Percentiles rank a stretch among this genome's conserved stretches.
These are phyloP conservation scores for Spongiforma sp. DNA, from an alignment of 1,284 basidiomycete genomes.

Conservation along the genomic window DNA sequence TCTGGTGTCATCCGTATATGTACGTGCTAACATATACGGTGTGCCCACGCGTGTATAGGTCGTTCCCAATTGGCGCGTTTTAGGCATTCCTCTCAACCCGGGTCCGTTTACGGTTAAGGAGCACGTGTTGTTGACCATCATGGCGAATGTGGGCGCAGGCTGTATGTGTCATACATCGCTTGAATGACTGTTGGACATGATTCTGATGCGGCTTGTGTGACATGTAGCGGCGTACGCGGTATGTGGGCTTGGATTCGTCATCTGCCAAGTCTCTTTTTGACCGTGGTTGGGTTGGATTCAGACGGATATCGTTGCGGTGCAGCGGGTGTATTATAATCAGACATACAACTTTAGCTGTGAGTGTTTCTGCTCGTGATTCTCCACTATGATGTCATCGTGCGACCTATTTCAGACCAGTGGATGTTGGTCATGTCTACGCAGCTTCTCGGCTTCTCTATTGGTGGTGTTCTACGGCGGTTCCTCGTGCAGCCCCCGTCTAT, in stretches of 20 bases:
- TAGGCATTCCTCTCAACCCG: conserved; percentile 66
- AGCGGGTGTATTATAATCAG: conserved; percentile 69
- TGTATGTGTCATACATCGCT: conserved; percentile 31
- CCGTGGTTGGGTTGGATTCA: conserved; percentile 24
- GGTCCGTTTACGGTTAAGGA: conserved; percentile 79
- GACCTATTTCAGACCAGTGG: conserved; percentile 61
- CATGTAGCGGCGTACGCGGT: conserved; percentile 37
- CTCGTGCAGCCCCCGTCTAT: conserved; percentile 89
- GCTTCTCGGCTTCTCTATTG: conserved; percentile 86
- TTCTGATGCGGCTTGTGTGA: conserved; percentile 6
- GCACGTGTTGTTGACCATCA: conserved; percentile 74
- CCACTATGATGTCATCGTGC: conserved; percentile 32
- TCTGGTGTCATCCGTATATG: no score
- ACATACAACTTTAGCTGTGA: conserved; percentile 65
- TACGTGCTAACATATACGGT: no score
- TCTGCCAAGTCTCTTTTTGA: neutral
- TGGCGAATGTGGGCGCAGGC: conserved; percentile 70
- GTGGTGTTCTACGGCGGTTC: conserved; percentile 78
- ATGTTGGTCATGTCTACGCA: conserved; percentile 87
- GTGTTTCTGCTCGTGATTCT: conserved; percentile 24
- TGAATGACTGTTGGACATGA: no score
- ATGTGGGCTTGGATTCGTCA: conserved; percentile 1
- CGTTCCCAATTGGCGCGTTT: conserved; percentile 60
- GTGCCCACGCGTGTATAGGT: conserved; percentile 25
- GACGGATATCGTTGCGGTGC: conserved; percentile 80